These are phyloP conservation scores for Echeveria elegans DNA, from an alignment of 164 flowering plant species.

Conservation along the genomic window DNA sequence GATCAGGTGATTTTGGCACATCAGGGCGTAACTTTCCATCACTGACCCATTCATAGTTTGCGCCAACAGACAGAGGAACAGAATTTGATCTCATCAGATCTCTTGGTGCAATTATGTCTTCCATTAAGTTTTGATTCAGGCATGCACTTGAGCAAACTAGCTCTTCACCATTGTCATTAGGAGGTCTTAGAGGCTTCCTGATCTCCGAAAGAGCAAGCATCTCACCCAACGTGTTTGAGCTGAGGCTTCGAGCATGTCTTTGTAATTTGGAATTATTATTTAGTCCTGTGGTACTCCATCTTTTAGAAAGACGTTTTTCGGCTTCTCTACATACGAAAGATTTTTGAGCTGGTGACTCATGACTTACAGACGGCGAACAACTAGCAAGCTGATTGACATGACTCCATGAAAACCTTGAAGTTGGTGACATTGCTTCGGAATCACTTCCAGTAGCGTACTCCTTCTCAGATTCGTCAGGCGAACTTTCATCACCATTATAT, in stretches of 20 bases:
- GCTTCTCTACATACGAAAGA: constrained; percentile 94
- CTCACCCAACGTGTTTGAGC: constrained; percentile 89
- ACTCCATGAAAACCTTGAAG: constrained; percentile 80
- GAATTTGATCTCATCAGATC: constrained; percentile 80
- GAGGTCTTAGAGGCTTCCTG: constrained; percentile 29
- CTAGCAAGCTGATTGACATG: constrained; percentile 55
- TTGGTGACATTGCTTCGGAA: constrained; percentile 71
- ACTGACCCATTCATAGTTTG: constrained; percentile 31
- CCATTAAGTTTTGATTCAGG: constrained; percentile 18
- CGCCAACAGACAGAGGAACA: constrained; percentile 63
- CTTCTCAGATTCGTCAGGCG: constrained; percentile 64
- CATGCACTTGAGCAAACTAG: constrained; percentile 24
- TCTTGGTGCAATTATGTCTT: constrained; percentile 32
- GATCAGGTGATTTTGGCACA: constrained; percentile 20
- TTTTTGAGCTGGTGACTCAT: constrained; percentile 74
- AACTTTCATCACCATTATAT: constrained; percentile 78
- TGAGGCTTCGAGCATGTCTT: constrained; percentile 39
- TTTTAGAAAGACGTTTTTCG: constrained; percentile 87
- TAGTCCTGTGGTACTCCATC: constrained; percentile 83
- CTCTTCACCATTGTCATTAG: constrained; percentile 29
- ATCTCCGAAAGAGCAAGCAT: constrained; percentile 89
- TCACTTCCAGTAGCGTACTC: constrained; percentile 61
- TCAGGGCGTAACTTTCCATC: constrained; percentile 32
- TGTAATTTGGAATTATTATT: constrained; percentile 51
- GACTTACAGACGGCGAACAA: constrained; percentile 62